These are phyloP conservation scores for Fusarium brachygibbosum DNA, from an alignment of 2,329 filamentous ascomycete species.

Conservation along the genomic window DNA sequence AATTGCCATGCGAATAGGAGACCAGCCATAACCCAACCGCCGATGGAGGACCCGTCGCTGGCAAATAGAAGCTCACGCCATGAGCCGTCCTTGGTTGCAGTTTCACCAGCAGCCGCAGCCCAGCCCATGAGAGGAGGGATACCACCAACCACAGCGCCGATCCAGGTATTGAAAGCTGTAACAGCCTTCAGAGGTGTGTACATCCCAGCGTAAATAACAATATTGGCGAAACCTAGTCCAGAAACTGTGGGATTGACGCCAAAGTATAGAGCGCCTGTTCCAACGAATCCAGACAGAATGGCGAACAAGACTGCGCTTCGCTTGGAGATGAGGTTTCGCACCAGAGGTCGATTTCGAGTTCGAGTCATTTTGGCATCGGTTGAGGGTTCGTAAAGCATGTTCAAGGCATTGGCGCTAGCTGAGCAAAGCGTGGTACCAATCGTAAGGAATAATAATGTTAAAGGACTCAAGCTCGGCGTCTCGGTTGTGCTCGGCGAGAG, in stretches of 20 bases:
- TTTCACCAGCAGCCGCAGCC: conserved; percentile 93
- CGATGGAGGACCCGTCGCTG: conserved; percentile 70
- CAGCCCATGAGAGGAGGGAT: conserved; percentile 98
- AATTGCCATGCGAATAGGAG: conserved; percentile 97
- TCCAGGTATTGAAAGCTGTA: conserved; percentile 91
- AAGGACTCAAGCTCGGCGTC: conserved; percentile 86
- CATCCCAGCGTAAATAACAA: conserved; percentile 87
- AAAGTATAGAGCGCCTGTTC: conserved; percentile 81
- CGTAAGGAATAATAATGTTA: conserved; percentile 93
- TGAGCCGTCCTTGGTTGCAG: conserved; percentile 79
- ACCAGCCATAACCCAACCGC: conserved; percentile 89
- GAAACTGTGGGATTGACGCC: conserved; percentile 96
- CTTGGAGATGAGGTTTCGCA: conserved; percentile 80
- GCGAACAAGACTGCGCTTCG: conserved; percentile 84
- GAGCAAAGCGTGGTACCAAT: conserved; percentile 88
- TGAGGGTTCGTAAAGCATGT: conserved; percentile 95
- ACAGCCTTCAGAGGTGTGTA: conserved; percentile 95
- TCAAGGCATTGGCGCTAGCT: conserved; percentile 93
- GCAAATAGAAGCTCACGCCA: conserved; percentile 84
- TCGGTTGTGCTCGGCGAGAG: conserved; percentile 75
- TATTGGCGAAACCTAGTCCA: conserved; percentile 86
- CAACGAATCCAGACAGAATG: conserved; percentile 75
- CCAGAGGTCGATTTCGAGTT: conserved; percentile 91
- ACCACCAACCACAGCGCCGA: conserved; percentile 90
- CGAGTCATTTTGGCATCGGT: conserved; percentile 94